Base-by-base conservation (phyloP, 805 yeast species). In the Blastobotrys terrestris region DNA sequence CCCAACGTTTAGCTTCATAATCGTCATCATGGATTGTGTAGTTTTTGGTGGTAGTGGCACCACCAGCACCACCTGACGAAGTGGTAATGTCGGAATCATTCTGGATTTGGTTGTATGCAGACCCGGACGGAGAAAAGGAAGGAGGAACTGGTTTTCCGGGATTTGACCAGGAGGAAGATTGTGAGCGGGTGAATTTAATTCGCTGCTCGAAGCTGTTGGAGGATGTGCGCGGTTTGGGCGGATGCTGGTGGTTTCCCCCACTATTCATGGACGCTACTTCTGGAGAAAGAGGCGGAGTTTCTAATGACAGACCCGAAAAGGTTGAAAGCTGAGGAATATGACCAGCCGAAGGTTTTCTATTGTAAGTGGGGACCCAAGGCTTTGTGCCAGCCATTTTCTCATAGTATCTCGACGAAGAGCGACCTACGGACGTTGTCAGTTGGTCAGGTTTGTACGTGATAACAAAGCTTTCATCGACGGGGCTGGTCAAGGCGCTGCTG, bases 361-460 rank as follows among this genome's bases (percentile, higher is more conserved):
- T 26, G 22, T 26, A 16, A 2, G 51, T 19, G 15, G 51, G 51
- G 13, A 49, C 26, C 51, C 51, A 49, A 40, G 51, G 40, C 18
- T 47, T 15, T 13, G 41, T 15, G 15, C 43, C 20, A 16, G 21
- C 44, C 51, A 49, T 49, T n/a, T 39, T n/a, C 16, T 49, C 51
- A 31, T 49, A 49, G 47, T 49, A 49, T 14, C 51, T 40, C 7
- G 47, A 42, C 21, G 46, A 40, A 2, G 47, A 22, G 5, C 51
- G 46, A 26, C 51, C 47, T 2, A 46, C 13, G 5, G 35, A 26
- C 11, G 19, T n/a, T 7, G 19, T 21, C 3, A 14, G 40, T 31
- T 16, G 16, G 41, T 46, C 43, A 2, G n/a, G 42, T 14, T 46
- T 46, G 42, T 46, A 46, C 5, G 49, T 46, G 43, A 46, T 31